Evolutionary conservation across 31 red algal genomes (phyloP).

Genomic region (Porphyra umbilicalis): DNA sequence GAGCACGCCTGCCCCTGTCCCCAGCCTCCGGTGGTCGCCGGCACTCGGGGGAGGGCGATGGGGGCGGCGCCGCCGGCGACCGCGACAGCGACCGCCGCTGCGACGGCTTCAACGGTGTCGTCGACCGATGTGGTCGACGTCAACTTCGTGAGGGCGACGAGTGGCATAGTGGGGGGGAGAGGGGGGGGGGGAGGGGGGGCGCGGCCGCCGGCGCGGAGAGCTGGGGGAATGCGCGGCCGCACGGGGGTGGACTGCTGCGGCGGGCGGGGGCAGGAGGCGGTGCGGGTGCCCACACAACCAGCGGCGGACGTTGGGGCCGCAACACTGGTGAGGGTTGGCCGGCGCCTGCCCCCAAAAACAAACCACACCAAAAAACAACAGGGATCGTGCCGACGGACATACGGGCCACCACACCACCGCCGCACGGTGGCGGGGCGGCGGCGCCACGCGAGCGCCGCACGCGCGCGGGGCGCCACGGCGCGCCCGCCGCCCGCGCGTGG

Average conservation of each 20-base stretch:
- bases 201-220: neutral
- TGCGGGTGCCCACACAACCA: neutral
- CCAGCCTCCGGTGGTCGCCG: no score
- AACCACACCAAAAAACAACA: neutral
- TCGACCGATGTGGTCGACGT: neutral
- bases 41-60: slow-evolving; percentile 19
- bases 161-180: neutral
- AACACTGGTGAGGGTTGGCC: no score
- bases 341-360: no score
- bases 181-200: neutral
- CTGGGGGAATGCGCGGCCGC: neutral
- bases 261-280: neutral
- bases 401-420: neutral
- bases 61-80: neutral
- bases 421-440: neutral
- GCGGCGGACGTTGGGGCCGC: no score
- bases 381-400: neutral
- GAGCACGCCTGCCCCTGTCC: no score
- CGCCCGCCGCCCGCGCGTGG: neutral
- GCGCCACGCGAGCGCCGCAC: neutral
- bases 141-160: neutral
- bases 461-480: neutral
- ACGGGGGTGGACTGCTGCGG: neutral
- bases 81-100: neutral
- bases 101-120: neutral